A percentile compares a stretch with the other conserved stretches of the same genome.
phyloP scores from a whole-genome alignment of 176 grass and related monocot genomes.

The Oryza glaberrima region DNA sequence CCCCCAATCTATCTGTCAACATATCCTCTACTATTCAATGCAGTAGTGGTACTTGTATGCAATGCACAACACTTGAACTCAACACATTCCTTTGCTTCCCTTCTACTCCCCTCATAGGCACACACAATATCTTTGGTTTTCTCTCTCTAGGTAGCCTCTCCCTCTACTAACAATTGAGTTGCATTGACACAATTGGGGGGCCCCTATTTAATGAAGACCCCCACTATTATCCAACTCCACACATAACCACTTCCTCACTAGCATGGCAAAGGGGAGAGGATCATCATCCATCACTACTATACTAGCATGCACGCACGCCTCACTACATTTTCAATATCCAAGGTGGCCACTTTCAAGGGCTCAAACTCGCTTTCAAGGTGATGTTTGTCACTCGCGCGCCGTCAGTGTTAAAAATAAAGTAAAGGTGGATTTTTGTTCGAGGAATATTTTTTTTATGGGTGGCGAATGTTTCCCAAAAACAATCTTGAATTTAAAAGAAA shows the following conservation, averaged over 20 bases:
- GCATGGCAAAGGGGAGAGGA: background rate
- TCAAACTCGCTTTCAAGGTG: background rate
- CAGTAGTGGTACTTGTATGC: background rate
- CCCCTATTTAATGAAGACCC: conserved; percentile 22
- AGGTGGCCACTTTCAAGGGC: conserved; percentile 20
- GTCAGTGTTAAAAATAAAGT: background rate
- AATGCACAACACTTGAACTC: background rate
- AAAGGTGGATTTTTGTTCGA: background rate
- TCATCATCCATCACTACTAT: background rate
- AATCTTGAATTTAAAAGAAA: no score
- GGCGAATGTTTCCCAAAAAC: no score
- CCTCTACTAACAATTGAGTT: background rate
- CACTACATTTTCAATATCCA: conserved; percentile 3
- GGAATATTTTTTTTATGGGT: no score
- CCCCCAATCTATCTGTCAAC: background rate
- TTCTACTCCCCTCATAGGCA: conserved; percentile 47
- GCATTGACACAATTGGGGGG: background rate
- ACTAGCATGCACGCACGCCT: conserved; percentile 16
- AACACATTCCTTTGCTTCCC: conserved; percentile 49
- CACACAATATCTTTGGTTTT: background rate
- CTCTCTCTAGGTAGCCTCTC: background rate
- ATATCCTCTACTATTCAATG: background rate
- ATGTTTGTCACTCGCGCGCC: background rate
- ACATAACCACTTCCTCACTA: conserved; percentile 48
- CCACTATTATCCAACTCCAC: conserved; percentile 27